Conservation (phyloP, 179 eudicot species). For the Beta lomatogona region DNA sequence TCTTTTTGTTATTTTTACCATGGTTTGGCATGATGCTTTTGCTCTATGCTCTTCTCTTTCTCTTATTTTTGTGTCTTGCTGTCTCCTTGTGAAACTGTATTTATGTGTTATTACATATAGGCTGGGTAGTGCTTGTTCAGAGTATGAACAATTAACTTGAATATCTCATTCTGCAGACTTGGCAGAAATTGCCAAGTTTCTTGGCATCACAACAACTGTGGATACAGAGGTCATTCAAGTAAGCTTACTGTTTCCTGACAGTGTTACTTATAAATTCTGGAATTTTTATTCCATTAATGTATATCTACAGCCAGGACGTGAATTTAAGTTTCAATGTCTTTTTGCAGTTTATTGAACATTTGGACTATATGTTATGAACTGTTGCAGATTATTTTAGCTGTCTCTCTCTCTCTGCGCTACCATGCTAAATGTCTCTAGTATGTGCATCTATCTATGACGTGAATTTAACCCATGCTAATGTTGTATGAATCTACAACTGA, state of each 20-base stretch:
- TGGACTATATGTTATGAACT: too few relatives aligned
- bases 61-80: not conserved
- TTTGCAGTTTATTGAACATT: too few relatives aligned
- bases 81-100: not conserved
- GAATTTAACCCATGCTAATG: too few relatives aligned
- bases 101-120: not conserved
- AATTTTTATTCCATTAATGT: too few relatives aligned
- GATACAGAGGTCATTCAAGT: slow-evolving; percentile 94
- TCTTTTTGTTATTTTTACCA: not conserved
- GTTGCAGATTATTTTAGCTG: too few relatives aligned
- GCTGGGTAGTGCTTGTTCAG: not conserved
- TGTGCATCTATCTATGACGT: too few relatives aligned
- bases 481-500: too few relatives aligned
- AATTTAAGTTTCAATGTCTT: too few relatives aligned
- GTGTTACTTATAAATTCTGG: not conserved
- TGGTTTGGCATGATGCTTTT: not conserved
- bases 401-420: too few relatives aligned
- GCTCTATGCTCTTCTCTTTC: not conserved
- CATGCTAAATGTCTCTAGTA: too few relatives aligned
- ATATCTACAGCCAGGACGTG: too few relatives aligned
- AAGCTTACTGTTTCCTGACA: slow-evolving; percentile 31
- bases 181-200: slow-evolving; percentile 96
- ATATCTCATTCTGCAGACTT: slow-evolving; percentile 55
- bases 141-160: not conserved
- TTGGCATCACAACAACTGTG: slow-evolving; percentile 79